phyloP scores from a whole-genome alignment of 441 rosid species.

The Brassica balearica region DNA sequence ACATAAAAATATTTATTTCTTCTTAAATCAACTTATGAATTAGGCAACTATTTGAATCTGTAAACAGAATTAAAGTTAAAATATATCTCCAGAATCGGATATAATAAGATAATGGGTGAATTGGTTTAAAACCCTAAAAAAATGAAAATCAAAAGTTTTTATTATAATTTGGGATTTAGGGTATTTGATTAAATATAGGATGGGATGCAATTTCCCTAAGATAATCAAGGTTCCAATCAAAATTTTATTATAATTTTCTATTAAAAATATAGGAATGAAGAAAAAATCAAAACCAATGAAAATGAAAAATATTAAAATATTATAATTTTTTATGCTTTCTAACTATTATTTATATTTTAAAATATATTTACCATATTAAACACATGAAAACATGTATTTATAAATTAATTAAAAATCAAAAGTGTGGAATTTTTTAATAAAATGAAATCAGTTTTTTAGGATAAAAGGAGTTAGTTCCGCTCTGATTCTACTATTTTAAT shows the following conservation, averaged over 20 bases:
- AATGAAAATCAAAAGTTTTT: too few species aligned
- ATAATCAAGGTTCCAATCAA: not conserved
- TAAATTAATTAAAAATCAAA: not conserved
- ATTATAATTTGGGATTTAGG: too few species aligned
- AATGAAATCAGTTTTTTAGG: not conserved
- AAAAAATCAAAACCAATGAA: not conserved
- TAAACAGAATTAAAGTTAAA: not conserved
- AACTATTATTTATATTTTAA: not conserved
- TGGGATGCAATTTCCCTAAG: too few species aligned
- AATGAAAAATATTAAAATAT: not conserved
- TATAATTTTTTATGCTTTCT: not conserved
- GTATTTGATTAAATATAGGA: too few species aligned
- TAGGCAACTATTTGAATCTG: not conserved
- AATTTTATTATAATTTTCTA: not conserved
- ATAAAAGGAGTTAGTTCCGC: not conserved
- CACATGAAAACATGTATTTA: not conserved
- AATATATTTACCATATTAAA: not conserved
- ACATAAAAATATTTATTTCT: not conserved
- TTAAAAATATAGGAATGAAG: not conserved
- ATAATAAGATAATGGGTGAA: not conserved
- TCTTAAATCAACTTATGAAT: not conserved
- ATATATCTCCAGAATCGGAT: not conserved
- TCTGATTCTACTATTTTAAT: not conserved
- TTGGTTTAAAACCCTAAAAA: too few species aligned
- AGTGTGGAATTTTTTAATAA: not conserved